Evolutionary conservation across 2,329 filamentous ascomycete species (phyloP).

Genomic region (Nemania sp.): DNA sequence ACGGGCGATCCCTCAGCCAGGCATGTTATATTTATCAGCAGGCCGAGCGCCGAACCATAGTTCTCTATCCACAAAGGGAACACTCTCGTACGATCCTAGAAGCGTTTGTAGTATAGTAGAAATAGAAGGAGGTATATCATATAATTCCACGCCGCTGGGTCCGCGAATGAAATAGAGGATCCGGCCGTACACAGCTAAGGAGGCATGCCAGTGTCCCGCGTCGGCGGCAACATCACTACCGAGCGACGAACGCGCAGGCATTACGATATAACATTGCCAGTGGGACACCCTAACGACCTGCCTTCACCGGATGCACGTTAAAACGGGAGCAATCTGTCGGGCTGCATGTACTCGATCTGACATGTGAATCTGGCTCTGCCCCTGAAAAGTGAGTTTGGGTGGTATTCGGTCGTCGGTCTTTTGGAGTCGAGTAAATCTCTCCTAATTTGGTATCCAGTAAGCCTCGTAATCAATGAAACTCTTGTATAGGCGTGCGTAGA

Average conservation of each 20-base stretch:
- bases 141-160: slow-evolving; percentile 25
- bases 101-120: background rate
- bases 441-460: slow-evolving; percentile 6
- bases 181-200: background rate
- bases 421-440: slow-evolving; percentile 2
- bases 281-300: slow-evolving; percentile 33
- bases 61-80: slow-evolving; percentile 16
- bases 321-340: slow-evolving; percentile 38
- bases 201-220: slow-evolving; percentile 9
- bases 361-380: slow-evolving; percentile 41
- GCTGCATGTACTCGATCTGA: slow-evolving; percentile 30
- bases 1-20: slow-evolving; percentile 19
- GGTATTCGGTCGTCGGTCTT: slow-evolving; percentile 16
- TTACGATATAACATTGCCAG: slow-evolving; percentile 16
- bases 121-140: slow-evolving; percentile 15
- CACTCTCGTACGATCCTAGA: slow-evolving; percentile 17
- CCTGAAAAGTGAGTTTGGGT: slow-evolving; percentile 18
- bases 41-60: slow-evolving; percentile 11
- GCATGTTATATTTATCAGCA: slow-evolving; percentile 17
- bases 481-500: background rate
- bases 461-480: background rate
- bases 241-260: slow-evolving; percentile 9
- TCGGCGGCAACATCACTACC: slow-evolving; percentile 7
- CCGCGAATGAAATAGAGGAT: slow-evolving; percentile 24
- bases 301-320: slow-evolving; percentile 44